Evolutionary conservation across 805 yeast species (phyloP), one percentile per base, ranked within the genome.

Genomic region (Sungouiella thailandica): DNA sequence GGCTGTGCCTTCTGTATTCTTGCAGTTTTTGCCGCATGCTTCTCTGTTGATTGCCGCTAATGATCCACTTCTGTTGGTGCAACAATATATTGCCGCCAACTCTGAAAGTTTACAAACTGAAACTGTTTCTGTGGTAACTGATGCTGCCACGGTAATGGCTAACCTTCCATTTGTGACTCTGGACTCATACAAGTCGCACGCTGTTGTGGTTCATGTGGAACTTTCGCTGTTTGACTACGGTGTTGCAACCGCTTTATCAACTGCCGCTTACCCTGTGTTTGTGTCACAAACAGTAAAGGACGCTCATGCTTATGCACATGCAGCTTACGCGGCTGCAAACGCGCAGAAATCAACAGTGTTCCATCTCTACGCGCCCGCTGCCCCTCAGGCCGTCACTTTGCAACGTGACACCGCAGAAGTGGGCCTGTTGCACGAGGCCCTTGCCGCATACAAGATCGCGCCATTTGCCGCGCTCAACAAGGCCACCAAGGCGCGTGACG

Each of bases 171-270:
- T 68, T 34, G 64, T 87, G 29, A 60, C 70, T 1, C 46, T 50
- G n/a, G 23, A 49, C 10, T 40, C 46, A 17, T 62, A 77, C 46
- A 55, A 57, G 39, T 46, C 57, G 18, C 41, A 52, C 13, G 62
- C 75, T 1, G 68, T 74, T 17, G 80, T 82, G n/a, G 57, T 83
- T 34, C 83, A 80, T 49, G 77, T 78, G 23, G 74, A 76, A 39
- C 55, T 83, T 31, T 40, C 66, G n/a, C 56, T 68, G 34, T 69
- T 70, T 41, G 96, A 88, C 55, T 85, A 68, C 58, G 76, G 83
- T 17, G 62, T 74, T 11, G 72, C 86, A 17, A 66, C 90, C n/a
- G 72, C 86, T 6, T 65, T 83, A 46, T 78, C 89, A 52, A 90
- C 85, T 55, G 64, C 82, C 25, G 77, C 78, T 11, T 72, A 69